Conservation (phyloP, 495 filamentous ascomycete species). For the Penicillium steckii region DNA sequence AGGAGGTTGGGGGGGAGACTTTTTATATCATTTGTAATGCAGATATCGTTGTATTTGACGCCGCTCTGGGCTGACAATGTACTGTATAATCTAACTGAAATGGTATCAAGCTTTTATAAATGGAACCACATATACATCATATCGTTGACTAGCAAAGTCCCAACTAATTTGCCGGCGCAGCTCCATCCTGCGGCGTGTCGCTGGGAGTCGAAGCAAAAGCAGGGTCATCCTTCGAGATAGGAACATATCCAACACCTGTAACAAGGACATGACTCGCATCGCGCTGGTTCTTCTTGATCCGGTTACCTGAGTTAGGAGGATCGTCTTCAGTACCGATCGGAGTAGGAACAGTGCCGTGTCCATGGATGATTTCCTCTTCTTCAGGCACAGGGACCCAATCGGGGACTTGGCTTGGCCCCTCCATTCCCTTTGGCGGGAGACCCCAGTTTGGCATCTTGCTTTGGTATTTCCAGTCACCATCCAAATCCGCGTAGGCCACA, state of each 20-base stretch:
- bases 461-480: constrained; percentile 81
- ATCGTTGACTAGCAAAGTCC: background rate
- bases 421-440: constrained; percentile 62
- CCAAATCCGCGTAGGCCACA: constrained; percentile 76
- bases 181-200: background rate
- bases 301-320: background rate
- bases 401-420: constrained; percentile 57
- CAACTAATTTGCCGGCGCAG: background rate
- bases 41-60: no score
- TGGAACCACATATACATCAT: background rate
- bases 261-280: constrained; percentile 15
- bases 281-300: background rate
- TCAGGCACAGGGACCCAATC: constrained; percentile 37
- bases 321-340: constrained; percentile 23
- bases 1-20: no score
- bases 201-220: background rate
- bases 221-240: background rate
- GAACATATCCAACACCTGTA: constrained; percentile 14
- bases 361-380: constrained; percentile 36
- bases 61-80: background rate
- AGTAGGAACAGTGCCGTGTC: constrained; percentile 34
- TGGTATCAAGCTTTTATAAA: background rate
- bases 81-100: background rate
- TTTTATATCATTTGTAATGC: no score
- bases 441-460: constrained; percentile 86